phyloP scores from a whole-genome alignment of 179 eudicot species.

The Silene noctiflora region DNA sequence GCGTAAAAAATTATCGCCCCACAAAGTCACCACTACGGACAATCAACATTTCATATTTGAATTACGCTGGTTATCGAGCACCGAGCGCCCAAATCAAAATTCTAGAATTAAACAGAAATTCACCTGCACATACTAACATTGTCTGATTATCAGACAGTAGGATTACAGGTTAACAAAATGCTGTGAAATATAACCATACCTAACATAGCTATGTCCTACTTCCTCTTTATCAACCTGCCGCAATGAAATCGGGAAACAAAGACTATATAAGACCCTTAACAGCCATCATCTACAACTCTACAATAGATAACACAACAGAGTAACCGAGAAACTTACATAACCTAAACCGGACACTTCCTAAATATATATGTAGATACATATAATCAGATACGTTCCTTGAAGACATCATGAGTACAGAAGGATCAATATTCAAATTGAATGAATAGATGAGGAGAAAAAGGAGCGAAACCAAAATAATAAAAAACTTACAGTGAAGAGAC shows the following conservation, averaged over 20 bases:
- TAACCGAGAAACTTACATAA: neutral
- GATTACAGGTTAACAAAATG: no score
- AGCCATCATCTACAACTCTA: neutral
- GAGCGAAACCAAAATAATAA: neutral
- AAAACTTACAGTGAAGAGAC: conserved; percentile 13
- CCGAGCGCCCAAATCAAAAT: no score
- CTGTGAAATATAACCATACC: no score
- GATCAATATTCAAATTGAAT: conserved; percentile 28
- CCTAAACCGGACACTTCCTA: neutral
- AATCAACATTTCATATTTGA: no score
- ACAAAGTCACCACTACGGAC: no score
- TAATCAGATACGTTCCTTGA: conserved; percentile 22
- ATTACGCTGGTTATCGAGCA: no score
- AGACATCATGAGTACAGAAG: conserved; percentile 17
- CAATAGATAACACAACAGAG: neutral
- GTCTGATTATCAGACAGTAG: no score
- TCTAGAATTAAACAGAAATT: no score
- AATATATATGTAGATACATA: neutral
- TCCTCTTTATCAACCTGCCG: neutral
- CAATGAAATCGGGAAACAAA: neutral
- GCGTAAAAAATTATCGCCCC: no score
- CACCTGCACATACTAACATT: no score
- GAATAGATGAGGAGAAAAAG: conserved; percentile 17
- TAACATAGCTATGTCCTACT: neutral
- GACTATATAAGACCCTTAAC: neutral